Conservation (phyloP, 148 eudicot species). For the Camellia lanceoleosa region DNA sequence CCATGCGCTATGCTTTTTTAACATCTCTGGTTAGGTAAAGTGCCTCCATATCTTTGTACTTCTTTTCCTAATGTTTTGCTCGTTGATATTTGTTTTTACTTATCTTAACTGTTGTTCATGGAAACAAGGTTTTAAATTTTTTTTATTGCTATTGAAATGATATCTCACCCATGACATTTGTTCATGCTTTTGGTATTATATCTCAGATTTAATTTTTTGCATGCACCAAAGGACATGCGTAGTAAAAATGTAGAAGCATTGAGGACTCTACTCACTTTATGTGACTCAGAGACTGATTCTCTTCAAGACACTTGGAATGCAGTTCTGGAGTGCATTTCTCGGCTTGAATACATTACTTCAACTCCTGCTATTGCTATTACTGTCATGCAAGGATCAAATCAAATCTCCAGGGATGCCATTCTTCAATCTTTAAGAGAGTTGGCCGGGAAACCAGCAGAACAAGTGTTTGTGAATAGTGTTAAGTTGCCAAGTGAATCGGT, state of each 20-base stretch:
- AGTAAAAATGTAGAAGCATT: conserved; percentile 97
- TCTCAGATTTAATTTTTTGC: conserved; percentile 87
- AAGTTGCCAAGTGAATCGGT: conserved; percentile 93
- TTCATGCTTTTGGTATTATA: conserved; percentile 17
- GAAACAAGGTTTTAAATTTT: not conserved
- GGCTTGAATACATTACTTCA: conserved; percentile 80
- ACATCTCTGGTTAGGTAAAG: conserved; percentile 83
- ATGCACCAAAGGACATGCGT: conserved; percentile 97
- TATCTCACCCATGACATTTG: conserved; percentile 2
- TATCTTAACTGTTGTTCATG: not conserved
- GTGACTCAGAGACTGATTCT: conserved; percentile 76
- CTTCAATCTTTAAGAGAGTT: conserved; percentile 80
- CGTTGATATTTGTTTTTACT: not conserved
- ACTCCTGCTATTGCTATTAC: conserved; percentile 75
- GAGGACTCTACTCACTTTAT: conserved; percentile 66
- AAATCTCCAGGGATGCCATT: conserved; percentile 87
- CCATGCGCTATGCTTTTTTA: conserved; percentile 97
- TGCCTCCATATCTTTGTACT: not conserved
- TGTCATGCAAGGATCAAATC: conserved; percentile 95
- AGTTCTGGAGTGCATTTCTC: conserved; percentile 87
- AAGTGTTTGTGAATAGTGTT: conserved; percentile 84
- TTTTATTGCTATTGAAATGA: not conserved
- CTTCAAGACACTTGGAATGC: conserved; percentile 98
- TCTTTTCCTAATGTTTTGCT: not conserved
- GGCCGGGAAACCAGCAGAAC: conserved; percentile 91